phyloP scores from a whole-genome alignment of 495 filamentous ascomycete genomes.

The Xylaria telfairii region DNA sequence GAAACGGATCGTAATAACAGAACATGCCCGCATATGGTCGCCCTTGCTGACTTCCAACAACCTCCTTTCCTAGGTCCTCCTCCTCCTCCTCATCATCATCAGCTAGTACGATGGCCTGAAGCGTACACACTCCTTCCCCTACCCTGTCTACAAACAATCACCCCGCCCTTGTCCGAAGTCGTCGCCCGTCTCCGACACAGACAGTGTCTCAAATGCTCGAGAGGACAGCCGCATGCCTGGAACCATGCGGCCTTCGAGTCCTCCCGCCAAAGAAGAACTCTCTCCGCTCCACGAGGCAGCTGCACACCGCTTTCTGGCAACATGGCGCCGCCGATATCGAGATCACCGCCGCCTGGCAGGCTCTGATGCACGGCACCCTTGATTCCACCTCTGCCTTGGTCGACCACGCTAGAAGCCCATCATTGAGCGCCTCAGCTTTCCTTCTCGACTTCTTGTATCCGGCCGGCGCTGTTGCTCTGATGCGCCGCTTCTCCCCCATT shows the following conservation, averaged over 20 bases:
- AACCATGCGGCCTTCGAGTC: conserved; percentile 73
- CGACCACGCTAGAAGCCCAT: conserved; percentile 29
- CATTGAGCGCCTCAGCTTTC: conserved; percentile 47
- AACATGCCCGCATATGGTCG: neutral
- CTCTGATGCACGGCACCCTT: conserved; percentile 42
- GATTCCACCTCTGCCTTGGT: conserved; percentile 22
- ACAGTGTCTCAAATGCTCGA: conserved; percentile 72
- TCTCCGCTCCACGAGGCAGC: conserved; percentile 62
- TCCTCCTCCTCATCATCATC: no score
- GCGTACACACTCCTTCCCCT: neutral
- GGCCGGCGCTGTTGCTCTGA: conserved; percentile 53
- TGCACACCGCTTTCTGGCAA: conserved; percentile 72
- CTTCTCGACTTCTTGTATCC: conserved; percentile 72
- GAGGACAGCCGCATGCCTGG: conserved; percentile 77
- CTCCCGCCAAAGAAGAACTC: conserved; percentile 62
- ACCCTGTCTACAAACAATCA: conserved; percentile 4
- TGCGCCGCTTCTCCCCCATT: conserved; percentile 43
- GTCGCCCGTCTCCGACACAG: conserved; percentile 1
- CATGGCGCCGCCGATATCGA: conserved; percentile 66
- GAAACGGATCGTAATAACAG: neutral
- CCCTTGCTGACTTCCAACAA: neutral
- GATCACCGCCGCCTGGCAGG: conserved; percentile 54
- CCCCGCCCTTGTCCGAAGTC: neutral
- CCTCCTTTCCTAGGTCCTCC: neutral
- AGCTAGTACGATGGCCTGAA: conserved; percentile 1